Evolutionary conservation across 2,329 filamentous ascomycete species (phyloP), one percentile per base, ranked within the genome.

Genomic region (Xylaria arbuscula): DNA sequence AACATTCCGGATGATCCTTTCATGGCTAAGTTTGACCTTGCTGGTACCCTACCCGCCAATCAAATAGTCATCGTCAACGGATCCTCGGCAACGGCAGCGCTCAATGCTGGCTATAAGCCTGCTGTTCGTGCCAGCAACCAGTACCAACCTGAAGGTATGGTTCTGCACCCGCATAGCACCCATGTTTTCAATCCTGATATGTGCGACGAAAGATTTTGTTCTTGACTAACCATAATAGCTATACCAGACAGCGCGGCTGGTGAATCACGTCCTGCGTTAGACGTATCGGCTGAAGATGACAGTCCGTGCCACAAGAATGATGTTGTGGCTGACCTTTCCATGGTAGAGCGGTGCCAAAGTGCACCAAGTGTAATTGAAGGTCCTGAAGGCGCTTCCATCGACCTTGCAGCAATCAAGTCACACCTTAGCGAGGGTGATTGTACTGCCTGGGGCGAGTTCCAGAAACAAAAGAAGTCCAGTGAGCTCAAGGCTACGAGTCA

Each of bases 41-140:
- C 54, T 7, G 28, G 28, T 28, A 66, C 58, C 22, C 70, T 34
- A 40, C 58, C 72, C 2, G 50, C 73, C n/a, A 70, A 72, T 17
- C 66, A 64, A 0, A 68, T 72, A n/a, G 65, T 72, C 17, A 72
- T 76, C 47, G 74, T 60, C 11, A 71, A 77, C 48, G 73, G 73
- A 17, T 66, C 72, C 11, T 74, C 71, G 3, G 40, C 50, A 62
- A 65, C 68, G 15, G 69, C 71, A 15, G 54, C 67, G 4, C 56
- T 22, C 17, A 50, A 28, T 11, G 63, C 63, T 19, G 48, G 17
- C 48, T 19, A 64, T n/a, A 38, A 54, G 28, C 59, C 2, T 24
- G 13, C 9, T 4, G 2, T 45, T n/a, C 6, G n/a, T 47, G 17
- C 40, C 48, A 24, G 47, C 22, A 47, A 45, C 15, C 13, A 6